These are phyloP conservation scores for Boletus sp. DNA, from an alignment of 1,284 basidiomycete genomes.

Conservation along the genomic window DNA sequence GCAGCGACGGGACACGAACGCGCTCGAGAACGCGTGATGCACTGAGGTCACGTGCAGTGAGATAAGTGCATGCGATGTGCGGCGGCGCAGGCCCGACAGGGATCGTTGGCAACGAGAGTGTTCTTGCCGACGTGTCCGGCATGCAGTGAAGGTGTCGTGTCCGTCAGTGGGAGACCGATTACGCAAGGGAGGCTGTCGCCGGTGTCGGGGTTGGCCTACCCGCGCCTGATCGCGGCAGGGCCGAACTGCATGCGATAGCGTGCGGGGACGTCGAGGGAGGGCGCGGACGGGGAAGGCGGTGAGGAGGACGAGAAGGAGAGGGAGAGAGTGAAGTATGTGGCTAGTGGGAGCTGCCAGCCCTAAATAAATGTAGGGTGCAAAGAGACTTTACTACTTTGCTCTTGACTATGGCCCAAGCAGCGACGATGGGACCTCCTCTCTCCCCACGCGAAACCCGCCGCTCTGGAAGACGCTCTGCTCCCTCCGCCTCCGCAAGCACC, in stretches of 20 bases:
- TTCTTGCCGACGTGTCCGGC: constrained; percentile 4
- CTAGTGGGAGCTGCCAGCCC: not conserved
- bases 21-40: constrained; percentile 18
- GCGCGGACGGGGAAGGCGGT: not conserved
- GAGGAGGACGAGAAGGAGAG: not conserved
- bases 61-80: constrained; percentile 25
- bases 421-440: constrained; percentile 68
- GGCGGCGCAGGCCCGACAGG: constrained; percentile 2
- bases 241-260: not conserved
- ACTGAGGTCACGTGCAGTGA: constrained; percentile 25
- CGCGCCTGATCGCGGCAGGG: constrained; percentile 22
- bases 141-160: not conserved
- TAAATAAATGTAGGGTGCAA: constrained; percentile 6
- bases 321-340: not conserved
- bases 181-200: constrained; percentile 1
- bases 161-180: constrained; percentile 6
- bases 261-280: not conserved
- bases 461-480: constrained; percentile 66
- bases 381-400: constrained; percentile 10
- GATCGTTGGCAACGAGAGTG: constrained; percentile 16
- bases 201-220: not conserved
- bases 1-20: constrained; percentile 9
- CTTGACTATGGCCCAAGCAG: constrained; percentile 45
- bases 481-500: constrained; percentile 58
- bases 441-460: constrained; percentile 73